Evolutionary conservation across 305 asterid genomes (phyloP).

Genomic region (Rubia peregrina): DNA sequence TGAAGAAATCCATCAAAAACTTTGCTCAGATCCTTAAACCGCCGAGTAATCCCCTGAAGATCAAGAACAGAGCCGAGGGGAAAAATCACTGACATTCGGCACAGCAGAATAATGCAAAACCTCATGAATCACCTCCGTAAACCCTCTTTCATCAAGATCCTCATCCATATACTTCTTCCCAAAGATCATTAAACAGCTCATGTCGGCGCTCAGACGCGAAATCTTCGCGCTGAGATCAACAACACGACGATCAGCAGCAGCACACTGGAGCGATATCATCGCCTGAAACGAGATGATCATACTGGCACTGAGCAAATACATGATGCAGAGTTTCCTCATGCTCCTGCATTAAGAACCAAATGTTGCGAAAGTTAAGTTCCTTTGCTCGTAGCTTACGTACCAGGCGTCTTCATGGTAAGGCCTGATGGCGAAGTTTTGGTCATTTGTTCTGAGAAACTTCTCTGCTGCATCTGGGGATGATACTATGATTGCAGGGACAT

Average conservation of each 20-base stretch:
- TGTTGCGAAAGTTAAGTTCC: not conserved
- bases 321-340: not conserved
- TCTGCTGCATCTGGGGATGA: not conserved
- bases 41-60: not conserved
- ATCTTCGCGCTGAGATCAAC: not conserved
- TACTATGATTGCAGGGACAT: not conserved
- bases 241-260: not conserved
- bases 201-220: not conserved
- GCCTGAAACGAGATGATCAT: not conserved
- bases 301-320: not conserved
- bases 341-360: not conserved
- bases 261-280: not conserved
- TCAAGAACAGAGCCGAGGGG: not conserved
- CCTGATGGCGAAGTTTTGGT: not conserved
- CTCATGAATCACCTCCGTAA: not conserved
- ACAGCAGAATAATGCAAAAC: not conserved
- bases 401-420: not conserved
- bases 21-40: not conserved
- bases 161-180: not conserved
- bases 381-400: not conserved
- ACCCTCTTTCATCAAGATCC: not conserved
- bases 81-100: not conserved
- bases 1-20: not conserved
- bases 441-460: not conserved
- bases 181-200: not conserved